phyloP scores from a whole-genome alignment of 2,329 filamentous ascomycete genomes.

The Colletotrichum trifolii region DNA sequence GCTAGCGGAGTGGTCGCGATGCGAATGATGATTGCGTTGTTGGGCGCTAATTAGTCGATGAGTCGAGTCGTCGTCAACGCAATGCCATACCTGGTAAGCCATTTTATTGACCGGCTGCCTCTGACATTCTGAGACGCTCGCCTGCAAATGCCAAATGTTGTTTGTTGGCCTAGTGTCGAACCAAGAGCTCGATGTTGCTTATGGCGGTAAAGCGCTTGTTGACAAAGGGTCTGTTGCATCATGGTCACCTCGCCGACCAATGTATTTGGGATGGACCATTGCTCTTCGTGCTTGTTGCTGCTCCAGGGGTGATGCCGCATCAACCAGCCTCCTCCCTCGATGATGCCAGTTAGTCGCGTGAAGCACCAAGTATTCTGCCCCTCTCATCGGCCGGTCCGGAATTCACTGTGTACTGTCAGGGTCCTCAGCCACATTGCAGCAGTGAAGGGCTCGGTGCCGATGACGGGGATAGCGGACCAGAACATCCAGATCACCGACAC shows the following conservation, averaged over 20 bases:
- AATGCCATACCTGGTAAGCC: conserved; percentile 24
- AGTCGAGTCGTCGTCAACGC: conserved; percentile 27
- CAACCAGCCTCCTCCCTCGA: conserved; percentile 13
- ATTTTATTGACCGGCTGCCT: conserved; percentile 6
- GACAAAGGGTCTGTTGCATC: not conserved
- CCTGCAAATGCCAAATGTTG: no score
- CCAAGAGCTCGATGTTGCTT: not conserved
- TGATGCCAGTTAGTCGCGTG: conserved; percentile 28
- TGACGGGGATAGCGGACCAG: no score
- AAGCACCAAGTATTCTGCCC: not conserved
- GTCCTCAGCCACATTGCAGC: no score
- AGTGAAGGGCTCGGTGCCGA: no score
- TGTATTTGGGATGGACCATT: conserved; percentile 28
- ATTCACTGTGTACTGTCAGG: no score
- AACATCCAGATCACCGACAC: no score
- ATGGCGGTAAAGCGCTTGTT: conserved; percentile 29
- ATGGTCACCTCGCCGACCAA: conserved; percentile 10
- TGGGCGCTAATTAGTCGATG: conserved; percentile 23
- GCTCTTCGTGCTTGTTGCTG: conserved; percentile 9
- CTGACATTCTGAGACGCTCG: no score
- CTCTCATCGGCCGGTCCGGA: no score
- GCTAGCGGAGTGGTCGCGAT: not conserved
- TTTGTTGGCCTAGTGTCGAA: no score
- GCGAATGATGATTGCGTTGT: conserved; percentile 8
- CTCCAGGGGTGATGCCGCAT: conserved; percentile 29